These are phyloP conservation scores for Cyclocybe cylindracea DNA, from an alignment of 768 basidiomycete species.

Conservation along the genomic window DNA sequence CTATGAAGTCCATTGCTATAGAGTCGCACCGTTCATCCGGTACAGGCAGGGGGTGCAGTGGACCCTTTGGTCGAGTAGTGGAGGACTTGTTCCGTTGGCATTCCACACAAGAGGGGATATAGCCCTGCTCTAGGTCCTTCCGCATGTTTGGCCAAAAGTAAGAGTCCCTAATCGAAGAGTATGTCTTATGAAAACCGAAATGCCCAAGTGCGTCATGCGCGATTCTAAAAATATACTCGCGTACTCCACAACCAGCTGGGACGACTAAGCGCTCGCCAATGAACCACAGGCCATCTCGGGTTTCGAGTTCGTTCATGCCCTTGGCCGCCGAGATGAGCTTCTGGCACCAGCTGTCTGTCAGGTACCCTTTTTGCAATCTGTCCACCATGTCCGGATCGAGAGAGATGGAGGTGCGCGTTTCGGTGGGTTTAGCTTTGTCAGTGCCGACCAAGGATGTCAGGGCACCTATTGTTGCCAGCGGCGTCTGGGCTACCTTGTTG, in stretches of 20 bases:
- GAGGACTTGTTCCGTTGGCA: conserved; percentile 40
- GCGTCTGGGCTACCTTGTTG: too few species aligned
- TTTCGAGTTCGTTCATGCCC: too few species aligned
- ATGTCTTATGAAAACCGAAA: conserved; percentile 36
- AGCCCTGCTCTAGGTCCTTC: conserved; percentile 26
- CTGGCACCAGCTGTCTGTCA: not conserved
- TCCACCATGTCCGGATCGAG: too few species aligned
- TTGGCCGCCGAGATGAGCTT: too few species aligned
- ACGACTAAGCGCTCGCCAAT: conserved; percentile 22
- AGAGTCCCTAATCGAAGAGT: conserved; percentile 14
- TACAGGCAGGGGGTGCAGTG: conserved; percentile 25
- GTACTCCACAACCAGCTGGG: conserved; percentile 17
- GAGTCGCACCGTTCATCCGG: conserved; percentile 11
- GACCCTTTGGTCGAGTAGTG: conserved; percentile 28
- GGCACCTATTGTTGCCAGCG: too few species aligned
- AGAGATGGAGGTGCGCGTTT: too few species aligned
- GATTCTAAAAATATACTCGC: conserved; percentile 22
- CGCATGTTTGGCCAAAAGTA: conserved; percentile 41
- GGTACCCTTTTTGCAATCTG: not conserved
- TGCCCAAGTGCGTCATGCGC: conserved; percentile 32
- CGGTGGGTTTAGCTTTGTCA: too few species aligned
- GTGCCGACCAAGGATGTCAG: too few species aligned
- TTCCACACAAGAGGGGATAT: conserved; percentile 30
- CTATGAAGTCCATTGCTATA: conserved; percentile 9
- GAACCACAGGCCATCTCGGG: conserved; percentile 20